These are phyloP conservation scores for Amylocystis lapponica DNA, from an alignment of 768 basidiomycete species.

Conservation along the genomic window DNA sequence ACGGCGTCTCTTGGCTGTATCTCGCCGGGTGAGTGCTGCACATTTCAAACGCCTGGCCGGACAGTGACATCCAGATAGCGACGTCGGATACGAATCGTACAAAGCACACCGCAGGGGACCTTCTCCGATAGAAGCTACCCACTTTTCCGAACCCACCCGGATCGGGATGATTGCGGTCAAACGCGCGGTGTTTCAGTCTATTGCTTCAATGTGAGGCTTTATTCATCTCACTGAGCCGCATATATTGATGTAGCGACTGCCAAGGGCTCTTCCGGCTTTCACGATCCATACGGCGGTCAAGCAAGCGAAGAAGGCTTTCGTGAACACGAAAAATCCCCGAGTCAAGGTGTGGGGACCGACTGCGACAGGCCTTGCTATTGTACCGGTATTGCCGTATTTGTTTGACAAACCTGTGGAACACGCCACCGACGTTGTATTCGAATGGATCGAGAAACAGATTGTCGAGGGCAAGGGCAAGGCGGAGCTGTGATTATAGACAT, in stretches of 20 bases:
- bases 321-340: conserved; percentile 48
- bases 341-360: conserved; percentile 75
- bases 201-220: conserved; percentile 68
- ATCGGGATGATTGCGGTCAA: conserved; percentile 68
- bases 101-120: conserved; percentile 69
- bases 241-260: conserved; percentile 1
- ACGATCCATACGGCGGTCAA: conserved; percentile 82
- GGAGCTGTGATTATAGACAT: conserved; percentile 8
- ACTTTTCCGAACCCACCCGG: conserved; percentile 66
- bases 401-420: conserved; percentile 79
- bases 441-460: conserved; percentile 59
- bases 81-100: conserved; percentile 78
- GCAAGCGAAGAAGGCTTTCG: conserved; percentile 65
- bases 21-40: conserved; percentile 45
- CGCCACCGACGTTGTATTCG: conserved; percentile 60
- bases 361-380: conserved; percentile 62
- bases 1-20: conserved; percentile 80
- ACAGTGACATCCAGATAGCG: conserved; percentile 35
- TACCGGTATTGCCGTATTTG: conserved; percentile 69
- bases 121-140: conserved; percentile 55
- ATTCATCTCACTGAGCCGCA: conserved; percentile 5
- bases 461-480: conserved; percentile 26
- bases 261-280: conserved; percentile 75
- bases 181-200: conserved; percentile 73
- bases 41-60: background rate